Conservation (phyloP, 345 rosid species). For the Cardamine occulta region DNA sequence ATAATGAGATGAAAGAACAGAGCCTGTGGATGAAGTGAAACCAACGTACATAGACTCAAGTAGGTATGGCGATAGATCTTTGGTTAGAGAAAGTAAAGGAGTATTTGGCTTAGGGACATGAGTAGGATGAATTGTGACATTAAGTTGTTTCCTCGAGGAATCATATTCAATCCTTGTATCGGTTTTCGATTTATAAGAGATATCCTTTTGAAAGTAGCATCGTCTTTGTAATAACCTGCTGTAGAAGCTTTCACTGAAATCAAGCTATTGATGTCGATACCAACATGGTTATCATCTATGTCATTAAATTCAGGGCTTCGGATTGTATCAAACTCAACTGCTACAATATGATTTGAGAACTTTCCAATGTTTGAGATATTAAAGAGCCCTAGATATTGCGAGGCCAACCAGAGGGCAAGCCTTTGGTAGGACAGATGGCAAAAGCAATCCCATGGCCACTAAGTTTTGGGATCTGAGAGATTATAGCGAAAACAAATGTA, state of each 20-base stretch:
- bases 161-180: conserved; percentile 83
- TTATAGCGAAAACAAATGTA: conserved; percentile 68
- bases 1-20: conserved; percentile 40
- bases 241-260: conserved; percentile 50
- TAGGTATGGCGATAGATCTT: conserved; percentile 53
- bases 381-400: conserved; percentile 60
- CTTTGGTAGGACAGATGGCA: conserved; percentile 54
- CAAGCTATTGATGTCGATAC: conserved; percentile 62
- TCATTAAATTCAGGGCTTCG: conserved; percentile 52
- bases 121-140: conserved; percentile 60
- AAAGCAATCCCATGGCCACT: conserved; percentile 76
- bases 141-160: conserved; percentile 49
- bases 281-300: conserved; percentile 45
- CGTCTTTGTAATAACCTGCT: conserved; percentile 51
- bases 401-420: conserved; percentile 44
- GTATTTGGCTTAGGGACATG: conserved; percentile 50
- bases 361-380: conserved; percentile 52
- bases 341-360: conserved; percentile 59
- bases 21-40: conserved; percentile 58
- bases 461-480: conserved; percentile 46
- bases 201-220: conserved; percentile 43
- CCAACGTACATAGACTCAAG: conserved; percentile 54
- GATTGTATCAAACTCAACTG: conserved; percentile 78
- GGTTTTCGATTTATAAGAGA: conserved; percentile 45
- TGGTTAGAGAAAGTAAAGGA: conserved; percentile 57